phyloP scores from a whole-genome alignment of 2,329 filamentous ascomycete species.

The Akanthomyces uredinophilus region DNA sequence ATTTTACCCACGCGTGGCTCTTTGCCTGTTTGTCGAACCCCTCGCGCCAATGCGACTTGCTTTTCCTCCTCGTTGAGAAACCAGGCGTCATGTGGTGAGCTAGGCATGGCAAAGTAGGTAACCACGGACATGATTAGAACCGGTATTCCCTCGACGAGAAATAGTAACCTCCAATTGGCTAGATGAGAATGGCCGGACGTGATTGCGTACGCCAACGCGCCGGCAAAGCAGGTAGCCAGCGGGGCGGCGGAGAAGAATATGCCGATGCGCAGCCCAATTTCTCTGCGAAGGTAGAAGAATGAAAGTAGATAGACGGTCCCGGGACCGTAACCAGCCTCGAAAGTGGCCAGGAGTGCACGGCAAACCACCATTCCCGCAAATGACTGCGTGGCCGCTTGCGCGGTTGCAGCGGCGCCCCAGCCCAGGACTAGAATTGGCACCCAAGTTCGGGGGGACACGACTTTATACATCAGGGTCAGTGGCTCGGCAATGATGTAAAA shows the following conservation, averaged over 20 bases:
- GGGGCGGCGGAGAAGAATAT: slow-evolving; percentile 26
- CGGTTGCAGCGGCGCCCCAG: slow-evolving; percentile 21
- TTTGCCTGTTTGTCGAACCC: slow-evolving; percentile 21
- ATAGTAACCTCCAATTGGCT: slow-evolving; percentile 27
- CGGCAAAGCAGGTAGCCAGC: slow-evolving; percentile 30
- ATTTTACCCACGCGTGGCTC: slow-evolving; percentile 15
- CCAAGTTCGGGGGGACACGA: slow-evolving; percentile 21
- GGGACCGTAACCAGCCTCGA: slow-evolving; percentile 26
- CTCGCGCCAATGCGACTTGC: slow-evolving; percentile 19
- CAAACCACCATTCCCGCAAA: slow-evolving; percentile 21
- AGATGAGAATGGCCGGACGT: slow-evolving; percentile 23
- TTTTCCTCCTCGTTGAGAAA: slow-evolving; percentile 27
- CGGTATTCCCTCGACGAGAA: slow-evolving; percentile 28
- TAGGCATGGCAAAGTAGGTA: slow-evolving; percentile 28
- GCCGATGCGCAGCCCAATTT: slow-evolving; percentile 26
- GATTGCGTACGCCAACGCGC: slow-evolving; percentile 30
- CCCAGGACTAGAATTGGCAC: slow-evolving; percentile 21
- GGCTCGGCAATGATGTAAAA: slow-evolving; percentile 23
- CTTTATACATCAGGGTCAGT: slow-evolving; percentile 22
- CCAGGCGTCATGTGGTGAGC: slow-evolving; percentile 24
- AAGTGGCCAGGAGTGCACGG: slow-evolving; percentile 24
- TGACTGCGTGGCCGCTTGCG: slow-evolving; percentile 19
- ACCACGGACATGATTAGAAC: slow-evolving; percentile 25
- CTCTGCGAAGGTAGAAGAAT: slow-evolving; percentile 29
- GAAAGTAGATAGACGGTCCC: slow-evolving; percentile 28